Evolutionary conservation across 2,329 filamentous ascomycete genomes (phyloP), one percentile per base, ranked within the genome.

Genomic region (Xylariales sp.): DNA sequence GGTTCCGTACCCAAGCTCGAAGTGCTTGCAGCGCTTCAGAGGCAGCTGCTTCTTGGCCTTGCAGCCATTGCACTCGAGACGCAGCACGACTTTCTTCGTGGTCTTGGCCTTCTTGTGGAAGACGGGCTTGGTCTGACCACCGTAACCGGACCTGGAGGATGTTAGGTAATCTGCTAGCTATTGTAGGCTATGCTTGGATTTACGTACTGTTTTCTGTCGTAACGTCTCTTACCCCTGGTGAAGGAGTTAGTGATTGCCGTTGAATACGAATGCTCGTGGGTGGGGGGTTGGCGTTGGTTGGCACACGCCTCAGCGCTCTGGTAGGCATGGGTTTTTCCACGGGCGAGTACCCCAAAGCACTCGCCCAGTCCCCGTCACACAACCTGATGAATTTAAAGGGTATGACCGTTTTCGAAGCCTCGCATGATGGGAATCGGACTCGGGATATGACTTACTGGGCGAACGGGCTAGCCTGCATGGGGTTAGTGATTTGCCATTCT

Each of bases 71-170:
- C 96, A 99, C 86, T 99, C 96, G 85, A 99, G 87, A 88, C 96
- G 91, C 85, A 99, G 88, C 81, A 99, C 97, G 80, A 99, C 92
- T 92, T 99, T 99, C 93, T 99, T 99, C 83, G 96, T 99, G 78
- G 96, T 99, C 93, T 99, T 99, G 77, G 96, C 96, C 89, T 97
- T 98, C 92, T 98, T 99, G 93, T 98, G 96, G 93, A 69, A 99
- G 82, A 99, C 95, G 79, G 97, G 96, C 89, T 99, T 99, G 81
- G 96, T 99, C 89, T 99, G 96, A 94, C 96, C 96, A 93, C 96
- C 96, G 49, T 71, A 69, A 57, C 64, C 64, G 16, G 39, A 62
- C 23, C 23, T 23, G 23, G 23, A 23, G 23, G 23, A 23, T 23
- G 23, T 23, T 23, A 23, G 23, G 23, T 23, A 23, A 23, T 23